Percentiles rank a stretch among this genome's conserved stretches.
phyloP scores from a whole-genome alignment of 345 rosid genomes.

The Xanthoceras sorbifolium region DNA sequence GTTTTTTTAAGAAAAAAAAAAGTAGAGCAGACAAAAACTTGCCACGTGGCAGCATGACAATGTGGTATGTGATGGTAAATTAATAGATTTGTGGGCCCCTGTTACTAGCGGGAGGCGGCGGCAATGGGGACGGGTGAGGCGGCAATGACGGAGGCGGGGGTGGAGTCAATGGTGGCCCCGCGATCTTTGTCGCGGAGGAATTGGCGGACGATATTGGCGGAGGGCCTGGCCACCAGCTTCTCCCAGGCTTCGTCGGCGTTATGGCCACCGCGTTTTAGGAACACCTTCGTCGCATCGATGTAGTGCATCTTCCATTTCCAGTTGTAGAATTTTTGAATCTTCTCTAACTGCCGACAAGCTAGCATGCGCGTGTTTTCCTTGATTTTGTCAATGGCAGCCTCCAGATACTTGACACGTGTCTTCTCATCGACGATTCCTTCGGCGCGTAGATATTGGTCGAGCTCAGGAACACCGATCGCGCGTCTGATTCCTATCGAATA shows the following conservation, averaged over 20 bases:
- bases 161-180: conserved; percentile 30
- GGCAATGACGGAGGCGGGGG: conserved; percentile 34
- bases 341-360: conserved; percentile 58
- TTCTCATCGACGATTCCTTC: conserved; percentile 33
- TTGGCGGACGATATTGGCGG: conserved; percentile 47
- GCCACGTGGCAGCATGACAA: conserved; percentile 30
- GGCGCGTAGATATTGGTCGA: conserved; percentile 54
- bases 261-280: conserved; percentile 43
- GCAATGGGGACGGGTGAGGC: conserved; percentile 35
- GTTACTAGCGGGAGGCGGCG: conserved; percentile 35
- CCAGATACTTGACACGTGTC: conserved; percentile 38
- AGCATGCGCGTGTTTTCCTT: conserved; percentile 60
- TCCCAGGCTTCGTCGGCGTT: conserved; percentile 76
- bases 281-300: conserved; percentile 74
- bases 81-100: conserved; percentile 11
- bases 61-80: background rate
- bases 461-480: conserved; percentile 78
- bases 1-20: background rate
- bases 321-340: conserved; percentile 52
- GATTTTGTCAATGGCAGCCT: conserved; percentile 51
- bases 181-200: conserved; percentile 46
- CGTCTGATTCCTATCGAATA: conserved; percentile 66
- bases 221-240: conserved; percentile 52
- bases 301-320: conserved; percentile 77
- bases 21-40: background rate